Base-by-base conservation (phyloP, 495 filamentous ascomycete genomes). In the Xanthoparmelia taractica region DNA sequence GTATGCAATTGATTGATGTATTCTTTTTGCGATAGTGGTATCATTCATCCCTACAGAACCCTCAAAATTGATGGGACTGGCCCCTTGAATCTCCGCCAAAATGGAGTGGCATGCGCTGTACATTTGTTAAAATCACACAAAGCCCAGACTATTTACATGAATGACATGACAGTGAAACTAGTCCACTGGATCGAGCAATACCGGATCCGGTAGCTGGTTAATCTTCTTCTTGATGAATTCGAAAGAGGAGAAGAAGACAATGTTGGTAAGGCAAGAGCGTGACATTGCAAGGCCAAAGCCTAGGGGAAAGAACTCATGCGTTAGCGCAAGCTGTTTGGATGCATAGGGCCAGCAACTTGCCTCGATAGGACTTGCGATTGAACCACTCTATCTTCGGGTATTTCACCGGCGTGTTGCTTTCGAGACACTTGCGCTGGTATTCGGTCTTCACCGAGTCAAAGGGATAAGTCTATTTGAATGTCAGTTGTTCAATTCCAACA, bases 381-480 rank as follows among this genome's bases (percentile, higher is more conserved):
- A 89, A 88, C 71, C 89, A 90, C 55, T 82, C 76, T 63, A 93
- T 88, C 72, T 85, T 87, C 23, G 89, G 85, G 50, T 77, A 76
- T 34, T 77, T 77, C 37, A 82, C 76, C 25, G 82, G 81, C 23
- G 81, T 82, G 34, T 82, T 78, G 69, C 84, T 84, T 61, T 87
- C 85, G 38, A 94, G 78, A 54, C 89, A 85, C 67, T 91, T 89
- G 27, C 88, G 81, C 70, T 94, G 89, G 72, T 91, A 94, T 62
- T 88, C 86, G 65, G 83, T 87, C 73, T 94, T 94, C 12, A 87
- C 88, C 10, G 88, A 88, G 73, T 94, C 89, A 68, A 94, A 85
- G 13, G 89, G 89, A 72, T 92, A 80, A 52, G 82, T 85, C 82
- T 83, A 63, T n/a, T 6, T 58, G 67, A 63, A 65, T 43, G 25